These are phyloP conservation scores for Metschnikowia lunata DNA, from an alignment of 805 yeast species.

Conservation along the genomic window DNA sequence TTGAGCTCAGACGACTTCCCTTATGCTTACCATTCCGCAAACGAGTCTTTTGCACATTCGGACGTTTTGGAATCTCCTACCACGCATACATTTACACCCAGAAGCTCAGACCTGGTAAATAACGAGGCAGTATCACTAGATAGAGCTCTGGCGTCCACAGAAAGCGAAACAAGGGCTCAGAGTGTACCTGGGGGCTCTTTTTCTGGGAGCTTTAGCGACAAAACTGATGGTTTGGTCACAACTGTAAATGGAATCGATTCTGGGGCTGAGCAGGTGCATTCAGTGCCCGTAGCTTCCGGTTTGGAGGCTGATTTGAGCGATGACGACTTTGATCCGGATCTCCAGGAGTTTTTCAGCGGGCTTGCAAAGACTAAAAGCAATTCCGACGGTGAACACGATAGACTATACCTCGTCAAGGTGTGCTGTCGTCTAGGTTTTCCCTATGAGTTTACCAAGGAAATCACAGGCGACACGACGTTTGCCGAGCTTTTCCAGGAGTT, in stretches of 20 bases:
- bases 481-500: slow-evolving; percentile 6
- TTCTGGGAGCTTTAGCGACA: neutral
- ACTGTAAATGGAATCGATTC: neutral
- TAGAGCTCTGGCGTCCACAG: neutral
- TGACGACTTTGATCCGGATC: slow-evolving; percentile 13
- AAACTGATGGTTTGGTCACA: neutral
- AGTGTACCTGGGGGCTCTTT: neutral
- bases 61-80: no score
- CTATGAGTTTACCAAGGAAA: slow-evolving; percentile 24
- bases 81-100: neutral
- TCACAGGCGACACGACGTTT: slow-evolving; percentile 11
- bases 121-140: neutral
- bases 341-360: slow-evolving; percentile 12
- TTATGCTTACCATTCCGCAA: neutral
- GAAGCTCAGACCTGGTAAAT: neutral
- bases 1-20: neutral
- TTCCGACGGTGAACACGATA: neutral
- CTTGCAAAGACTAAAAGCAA: slow-evolving; percentile 12
- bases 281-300: neutral
- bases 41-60: neutral
- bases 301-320: neutral
- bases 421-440: slow-evolving; percentile 22
- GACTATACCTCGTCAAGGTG: slow-evolving; percentile 25
- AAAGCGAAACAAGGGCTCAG: no score
- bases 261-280: neutral